phyloP scores from a whole-genome alignment of 2,329 filamentous ascomycete genomes.

The Achaetomium macrosporum region DNA sequence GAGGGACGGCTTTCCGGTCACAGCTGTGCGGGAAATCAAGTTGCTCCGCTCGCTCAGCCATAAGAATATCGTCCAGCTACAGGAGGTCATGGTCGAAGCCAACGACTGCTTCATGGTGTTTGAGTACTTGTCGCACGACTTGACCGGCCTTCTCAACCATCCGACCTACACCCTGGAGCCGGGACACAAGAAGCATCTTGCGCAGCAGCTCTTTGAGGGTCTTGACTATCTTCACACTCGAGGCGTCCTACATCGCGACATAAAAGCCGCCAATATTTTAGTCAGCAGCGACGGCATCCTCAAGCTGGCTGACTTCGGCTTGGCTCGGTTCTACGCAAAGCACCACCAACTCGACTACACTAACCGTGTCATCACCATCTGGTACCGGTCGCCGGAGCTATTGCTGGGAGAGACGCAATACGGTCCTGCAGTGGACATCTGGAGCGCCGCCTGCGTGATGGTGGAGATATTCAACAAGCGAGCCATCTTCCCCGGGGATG shows the following conservation, averaged over 20 bases:
- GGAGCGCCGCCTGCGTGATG: constrained; percentile 95
- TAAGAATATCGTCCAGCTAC: constrained; percentile 72
- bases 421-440: constrained; percentile 84
- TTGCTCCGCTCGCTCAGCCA: constrained; percentile 82
- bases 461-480: constrained; percentile 93
- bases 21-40: constrained; percentile 86
- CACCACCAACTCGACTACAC: constrained; percentile 90
- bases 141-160: constrained; percentile 92
- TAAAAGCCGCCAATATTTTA: constrained; percentile 96
- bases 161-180: constrained; percentile 80
- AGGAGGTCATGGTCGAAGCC: constrained; percentile 95
- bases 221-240: constrained; percentile 88
- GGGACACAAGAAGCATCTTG: constrained; percentile 87
- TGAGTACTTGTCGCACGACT: constrained; percentile 92
- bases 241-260: constrained; percentile 93
- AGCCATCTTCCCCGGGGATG: constrained; percentile 92
- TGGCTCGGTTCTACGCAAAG: constrained; percentile 95
- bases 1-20: constrained; percentile 84
- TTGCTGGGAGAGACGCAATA: constrained; percentile 86
- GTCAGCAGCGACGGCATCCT: constrained; percentile 84
- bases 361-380: constrained; percentile 97
- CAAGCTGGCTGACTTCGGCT: constrained; percentile 92
- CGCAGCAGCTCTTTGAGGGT: constrained; percentile 87
- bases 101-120: constrained; percentile 99
- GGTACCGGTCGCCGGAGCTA: constrained; percentile 92